Evolutionary conservation across 2,329 filamentous ascomycete genomes (phyloP).

Genomic region (Neonectria neomacrospora): DNA sequence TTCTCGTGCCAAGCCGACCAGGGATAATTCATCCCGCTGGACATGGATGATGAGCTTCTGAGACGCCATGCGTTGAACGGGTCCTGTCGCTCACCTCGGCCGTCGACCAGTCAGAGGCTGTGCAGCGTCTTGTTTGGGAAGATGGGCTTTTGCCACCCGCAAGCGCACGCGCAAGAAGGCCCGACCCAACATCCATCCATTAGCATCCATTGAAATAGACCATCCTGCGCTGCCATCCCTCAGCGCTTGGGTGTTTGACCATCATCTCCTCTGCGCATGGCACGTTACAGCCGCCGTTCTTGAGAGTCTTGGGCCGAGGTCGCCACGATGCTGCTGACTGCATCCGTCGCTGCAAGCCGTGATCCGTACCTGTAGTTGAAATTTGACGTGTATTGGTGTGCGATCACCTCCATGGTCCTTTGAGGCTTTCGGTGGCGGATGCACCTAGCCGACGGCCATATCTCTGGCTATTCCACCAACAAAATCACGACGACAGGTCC

Average conservation of each 20-base stretch:
- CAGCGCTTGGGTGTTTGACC: slow-evolving; percentile 21
- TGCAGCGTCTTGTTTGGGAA: slow-evolving; percentile 31
- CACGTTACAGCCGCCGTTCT: slow-evolving; percentile 2
- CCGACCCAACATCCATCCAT: background rate
- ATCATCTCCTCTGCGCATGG: slow-evolving; percentile 5
- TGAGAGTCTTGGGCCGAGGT: background rate
- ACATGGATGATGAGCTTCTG: background rate
- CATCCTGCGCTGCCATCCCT: slow-evolving; percentile 10
- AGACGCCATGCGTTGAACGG: slow-evolving; percentile 34
- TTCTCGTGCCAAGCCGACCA: background rate
- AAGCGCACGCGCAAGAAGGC: slow-evolving; percentile 1
- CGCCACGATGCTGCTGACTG: background rate
- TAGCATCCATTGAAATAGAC: slow-evolving; percentile 20
- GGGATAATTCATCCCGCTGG: slow-evolving; percentile 1
- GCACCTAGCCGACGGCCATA: too few species aligned
- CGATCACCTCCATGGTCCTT: background rate
- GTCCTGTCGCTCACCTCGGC: slow-evolving; percentile 9
- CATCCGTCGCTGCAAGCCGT: slow-evolving; percentile 2
- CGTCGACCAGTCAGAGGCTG: slow-evolving; percentile 38
- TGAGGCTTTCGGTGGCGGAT: too few species aligned
- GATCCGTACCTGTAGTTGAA: slow-evolving; percentile 10
- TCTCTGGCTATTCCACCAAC: too few species aligned
- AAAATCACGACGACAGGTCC: too few species aligned
- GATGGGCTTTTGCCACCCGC: slow-evolving; percentile 36
- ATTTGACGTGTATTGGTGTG: background rate